Evolutionary conservation across 805 yeast genomes (phyloP).

Genomic region (Pichia nanzhaoensis): DNA sequence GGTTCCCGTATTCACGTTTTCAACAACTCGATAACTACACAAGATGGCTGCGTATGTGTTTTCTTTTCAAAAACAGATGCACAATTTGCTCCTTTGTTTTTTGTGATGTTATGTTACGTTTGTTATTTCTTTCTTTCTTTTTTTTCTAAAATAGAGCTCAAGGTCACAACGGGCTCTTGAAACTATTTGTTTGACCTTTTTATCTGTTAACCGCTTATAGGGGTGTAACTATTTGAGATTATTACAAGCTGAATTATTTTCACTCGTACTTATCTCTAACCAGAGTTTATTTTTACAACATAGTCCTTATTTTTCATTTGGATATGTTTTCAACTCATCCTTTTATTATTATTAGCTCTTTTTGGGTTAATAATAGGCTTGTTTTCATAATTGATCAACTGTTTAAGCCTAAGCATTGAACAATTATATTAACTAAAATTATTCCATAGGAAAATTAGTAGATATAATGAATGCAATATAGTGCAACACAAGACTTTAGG

Average conservation of each 20-base stretch:
- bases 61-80: background rate
- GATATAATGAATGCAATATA: conserved; percentile 9
- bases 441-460: conserved; percentile 31
- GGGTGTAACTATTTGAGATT: conserved; percentile 24
- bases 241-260: conserved; percentile 24
- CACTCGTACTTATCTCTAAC: conserved; percentile 31
- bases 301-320: conserved; percentile 17
- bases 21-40: too few relatives aligned
- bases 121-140: background rate
- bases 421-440: conserved; percentile 14
- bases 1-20: too few relatives aligned
- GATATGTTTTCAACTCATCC: conserved; percentile 7
- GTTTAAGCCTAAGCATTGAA: too few relatives aligned
- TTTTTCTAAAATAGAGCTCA: conserved; percentile 8
- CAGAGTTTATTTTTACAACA: conserved; percentile 19
- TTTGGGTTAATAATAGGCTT: conserved; percentile 4
- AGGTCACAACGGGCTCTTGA: conserved; percentile 12
- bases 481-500: background rate
- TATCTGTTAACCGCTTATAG: conserved; percentile 6
- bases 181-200: conserved; percentile 7
- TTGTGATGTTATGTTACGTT: background rate
- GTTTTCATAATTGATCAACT: background rate
- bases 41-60: conserved; percentile 25
- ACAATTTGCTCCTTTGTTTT: background rate
- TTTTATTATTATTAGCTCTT: conserved; percentile 14